A percentile compares a stretch with the other conserved stretches of the same genome.
Conservation (phyloP, 2,329 filamentous ascomycete genomes). For the Boeremia exigua region DNA sequence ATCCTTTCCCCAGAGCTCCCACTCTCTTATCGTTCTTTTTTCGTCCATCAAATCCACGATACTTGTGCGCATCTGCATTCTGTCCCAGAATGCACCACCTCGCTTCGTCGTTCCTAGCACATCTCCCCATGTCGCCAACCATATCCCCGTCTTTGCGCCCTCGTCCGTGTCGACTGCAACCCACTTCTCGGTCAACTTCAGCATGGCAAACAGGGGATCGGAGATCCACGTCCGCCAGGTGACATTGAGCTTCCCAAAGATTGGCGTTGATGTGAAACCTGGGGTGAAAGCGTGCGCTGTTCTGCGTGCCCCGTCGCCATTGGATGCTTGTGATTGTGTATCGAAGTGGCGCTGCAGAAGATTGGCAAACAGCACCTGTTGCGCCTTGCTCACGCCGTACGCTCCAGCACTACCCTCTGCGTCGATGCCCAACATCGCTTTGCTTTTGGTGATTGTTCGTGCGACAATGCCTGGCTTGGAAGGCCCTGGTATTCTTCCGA, state of each 20-base stretch:
- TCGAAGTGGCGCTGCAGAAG: constrained; percentile 19
- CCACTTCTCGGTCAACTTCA: constrained; percentile 16
- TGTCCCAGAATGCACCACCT: constrained; percentile 22
- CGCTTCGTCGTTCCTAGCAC: neutral
- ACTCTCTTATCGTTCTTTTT: constrained; percentile 1
- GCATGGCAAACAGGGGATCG: constrained; percentile 18
- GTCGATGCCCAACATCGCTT: neutral
- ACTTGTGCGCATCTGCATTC: constrained; percentile 12
- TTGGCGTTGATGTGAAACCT: constrained; percentile 19
- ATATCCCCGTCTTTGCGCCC: constrained; percentile 22
- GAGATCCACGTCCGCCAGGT: constrained; percentile 17
- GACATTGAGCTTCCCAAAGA: constrained; percentile 18
- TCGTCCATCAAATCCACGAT: constrained; percentile 16
- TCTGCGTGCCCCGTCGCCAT: neutral
- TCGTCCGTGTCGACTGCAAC: constrained; percentile 18
- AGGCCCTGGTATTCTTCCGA: neutral
- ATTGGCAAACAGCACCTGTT: constrained; percentile 21
- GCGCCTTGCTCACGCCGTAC: constrained; percentile 19
- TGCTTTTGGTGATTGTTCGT: neutral
- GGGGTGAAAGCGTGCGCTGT: constrained; percentile 17
- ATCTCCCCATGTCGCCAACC: constrained; percentile 19
- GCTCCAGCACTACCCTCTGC: neutral
- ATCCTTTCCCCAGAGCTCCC: constrained; percentile 21
- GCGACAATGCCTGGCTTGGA: neutral
- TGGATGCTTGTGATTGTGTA: neutral